Conservation (phyloP, 441 rosid species). For the Sinapis alba region DNA sequence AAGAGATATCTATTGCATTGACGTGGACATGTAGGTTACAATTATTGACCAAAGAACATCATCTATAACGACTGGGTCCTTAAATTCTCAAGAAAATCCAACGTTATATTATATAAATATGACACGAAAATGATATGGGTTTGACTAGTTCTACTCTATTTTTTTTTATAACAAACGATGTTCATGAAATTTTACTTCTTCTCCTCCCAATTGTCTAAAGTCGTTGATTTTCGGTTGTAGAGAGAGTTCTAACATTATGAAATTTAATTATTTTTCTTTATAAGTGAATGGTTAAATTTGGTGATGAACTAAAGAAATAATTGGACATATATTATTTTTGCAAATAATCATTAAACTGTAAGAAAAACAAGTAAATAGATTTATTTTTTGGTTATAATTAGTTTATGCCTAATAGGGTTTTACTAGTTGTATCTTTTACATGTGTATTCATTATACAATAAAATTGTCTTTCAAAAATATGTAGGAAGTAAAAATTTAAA, state of each 20-base stretch:
- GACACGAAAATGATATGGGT: constrained; percentile 15
- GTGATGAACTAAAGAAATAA: not conserved
- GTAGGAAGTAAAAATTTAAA: not conserved
- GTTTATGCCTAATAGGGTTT: not conserved
- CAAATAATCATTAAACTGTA: not conserved
- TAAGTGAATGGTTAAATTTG: not conserved
- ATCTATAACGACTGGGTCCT: constrained; percentile 31
- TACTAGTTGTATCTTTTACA: not conserved
- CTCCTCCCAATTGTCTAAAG: not conserved
- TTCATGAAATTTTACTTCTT: constrained; percentile 2
- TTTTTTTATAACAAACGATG: constrained; percentile 17
- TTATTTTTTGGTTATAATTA: not conserved
- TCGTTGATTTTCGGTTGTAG: constrained; percentile 3
- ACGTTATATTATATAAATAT: constrained; percentile 18
- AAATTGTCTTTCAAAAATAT: not conserved
- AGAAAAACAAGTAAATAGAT: not conserved
- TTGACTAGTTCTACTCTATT: constrained; percentile 36
- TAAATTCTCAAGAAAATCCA: constrained; percentile 31
- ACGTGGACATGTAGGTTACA: constrained; percentile 35
- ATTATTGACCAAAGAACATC: constrained; percentile 36
- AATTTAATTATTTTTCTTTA: not conserved
- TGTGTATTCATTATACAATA: not conserved
- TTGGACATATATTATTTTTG: not conserved
- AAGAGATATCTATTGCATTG: constrained; percentile 21
- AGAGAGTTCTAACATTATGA: not conserved